Conservation (phyloP, 225 moss, liverwort and hornwort species). For the Polytrichum formosum region DNA sequence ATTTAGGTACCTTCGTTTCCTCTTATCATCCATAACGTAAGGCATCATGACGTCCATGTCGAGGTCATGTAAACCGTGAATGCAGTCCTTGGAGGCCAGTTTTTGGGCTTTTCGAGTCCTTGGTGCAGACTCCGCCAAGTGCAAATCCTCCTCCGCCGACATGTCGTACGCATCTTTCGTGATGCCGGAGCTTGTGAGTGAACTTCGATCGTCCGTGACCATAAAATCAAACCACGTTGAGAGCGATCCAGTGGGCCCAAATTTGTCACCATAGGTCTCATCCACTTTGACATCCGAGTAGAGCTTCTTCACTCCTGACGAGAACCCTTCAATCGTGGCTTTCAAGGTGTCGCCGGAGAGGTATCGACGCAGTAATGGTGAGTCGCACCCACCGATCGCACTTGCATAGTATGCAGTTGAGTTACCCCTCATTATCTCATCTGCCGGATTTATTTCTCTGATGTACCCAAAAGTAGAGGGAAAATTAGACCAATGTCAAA, state of each 20-base stretch:
- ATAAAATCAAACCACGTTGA: conserved; percentile 48
- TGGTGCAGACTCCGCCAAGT: background rate
- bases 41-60: conserved; percentile 33
- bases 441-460: too few species aligned
- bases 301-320: conserved; percentile 34
- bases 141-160: background rate
- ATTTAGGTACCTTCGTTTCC: conserved; percentile 37
- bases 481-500: background rate
- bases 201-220: conserved; percentile 18
- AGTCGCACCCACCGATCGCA: background rate
- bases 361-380: background rate
- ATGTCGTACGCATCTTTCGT: background rate
- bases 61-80: conserved; percentile 25
- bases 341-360: conserved; percentile 10
- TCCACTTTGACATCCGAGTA: conserved; percentile 19
- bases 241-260: conserved; percentile 32
- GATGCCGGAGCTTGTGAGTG: background rate
- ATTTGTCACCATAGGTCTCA: conserved; percentile 17
- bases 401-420: background rate
- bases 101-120: conserved; percentile 35
- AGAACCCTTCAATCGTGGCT: conserved; percentile 19
- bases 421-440: background rate
- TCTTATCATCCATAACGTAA: conserved; percentile 45
- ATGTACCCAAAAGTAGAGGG: too few species aligned
- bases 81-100: conserved; percentile 15